Base-by-base conservation (phyloP, 768 basidiomycete genomes). In the Rhodotorula sphaerocarpa region DNA sequence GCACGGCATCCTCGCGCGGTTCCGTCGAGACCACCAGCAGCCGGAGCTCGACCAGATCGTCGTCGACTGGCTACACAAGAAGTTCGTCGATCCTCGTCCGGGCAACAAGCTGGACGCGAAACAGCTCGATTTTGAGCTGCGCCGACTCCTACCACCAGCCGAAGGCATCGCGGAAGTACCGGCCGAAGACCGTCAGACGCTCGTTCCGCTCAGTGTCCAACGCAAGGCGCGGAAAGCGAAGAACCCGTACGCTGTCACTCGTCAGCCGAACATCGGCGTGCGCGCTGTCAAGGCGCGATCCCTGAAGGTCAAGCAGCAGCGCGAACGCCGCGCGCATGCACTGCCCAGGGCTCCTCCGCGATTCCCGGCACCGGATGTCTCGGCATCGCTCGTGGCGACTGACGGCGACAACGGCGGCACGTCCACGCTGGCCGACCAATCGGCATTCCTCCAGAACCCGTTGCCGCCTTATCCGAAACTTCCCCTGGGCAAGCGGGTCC, bases 1-100 rank as follows among this genome's bases (percentile, higher is more conserved):
- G 87, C 79, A 80, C 3, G 75, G 71, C 5, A 75, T 90, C 55
- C 74, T 90, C 11, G 63, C 70, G 41, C 77, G 75, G 23, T 74
- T 86, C 45, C 39, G 41, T 15, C 15, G 30, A 31, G 66, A 70
- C 11, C 66, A 67, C 46, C 47, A 50, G 12, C 31, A 66, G 15
- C 57, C 57, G 1, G 30, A 31, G 9, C 51, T 66, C 41, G 34
- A 60, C 28, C 25, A 21, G 18, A 28, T 11, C 3, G 56, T 65
- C 47, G 43, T 70, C 63, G 63, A 57, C 33, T 67, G 59, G 56
- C 60, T 71, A 20, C 52, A 61, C n/a, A 30, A 36, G 31, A 52
- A 62, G 27, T 71, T 71, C 56, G 25, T 62, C 46, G 50, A 58
- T 25, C 69, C 66, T 5, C 55, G 53, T 21, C 54, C 61, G 36